Conservation (phyloP, 257 asterid genomes). For the Verbascum thapsus region DNA sequence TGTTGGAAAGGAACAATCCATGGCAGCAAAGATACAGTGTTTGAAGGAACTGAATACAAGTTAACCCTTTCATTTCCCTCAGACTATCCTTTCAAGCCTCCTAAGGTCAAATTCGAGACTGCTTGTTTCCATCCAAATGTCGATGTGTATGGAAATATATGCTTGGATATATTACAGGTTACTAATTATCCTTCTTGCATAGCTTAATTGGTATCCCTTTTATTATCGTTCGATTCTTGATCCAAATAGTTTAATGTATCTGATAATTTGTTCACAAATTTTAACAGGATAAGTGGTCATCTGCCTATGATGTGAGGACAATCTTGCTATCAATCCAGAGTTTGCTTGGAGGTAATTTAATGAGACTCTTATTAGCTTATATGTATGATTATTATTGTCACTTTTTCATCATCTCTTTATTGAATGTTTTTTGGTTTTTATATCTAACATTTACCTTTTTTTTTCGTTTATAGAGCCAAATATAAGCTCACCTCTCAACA, state of each 20-base stretch:
- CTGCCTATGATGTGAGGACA: constrained; percentile 97
- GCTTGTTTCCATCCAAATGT: constrained; percentile 95
- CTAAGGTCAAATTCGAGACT: constrained; percentile 90
- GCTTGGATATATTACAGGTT: constrained; percentile 94
- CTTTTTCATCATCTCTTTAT: not conserved
- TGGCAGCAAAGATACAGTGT: constrained; percentile 90
- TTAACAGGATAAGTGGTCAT: constrained; percentile 87
- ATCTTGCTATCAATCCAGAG: constrained; percentile 87
- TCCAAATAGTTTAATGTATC: not conserved
- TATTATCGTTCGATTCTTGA: too few species aligned
- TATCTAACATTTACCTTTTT: constrained; percentile 3
- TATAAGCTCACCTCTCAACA: constrained; percentile 87
- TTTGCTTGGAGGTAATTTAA: constrained; percentile 79
- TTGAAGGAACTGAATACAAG: constrained; percentile 94
- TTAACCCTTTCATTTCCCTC: constrained; percentile 71
- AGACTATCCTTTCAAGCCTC: constrained; percentile 90
- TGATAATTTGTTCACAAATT: not conserved
- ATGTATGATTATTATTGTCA: not conserved
- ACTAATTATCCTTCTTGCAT: not conserved
- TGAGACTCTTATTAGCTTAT: too few species aligned
- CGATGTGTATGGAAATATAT: constrained; percentile 78
- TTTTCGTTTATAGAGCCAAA: constrained; percentile 80
- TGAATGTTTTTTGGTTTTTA: not conserved
- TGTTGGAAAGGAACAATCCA: constrained; percentile 90
- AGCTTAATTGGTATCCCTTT: too few species aligned